Evolutionary conservation across 2,329 filamentous ascomycete genomes (phyloP).

Genomic region (Rhinocladiella mackenziei): DNA sequence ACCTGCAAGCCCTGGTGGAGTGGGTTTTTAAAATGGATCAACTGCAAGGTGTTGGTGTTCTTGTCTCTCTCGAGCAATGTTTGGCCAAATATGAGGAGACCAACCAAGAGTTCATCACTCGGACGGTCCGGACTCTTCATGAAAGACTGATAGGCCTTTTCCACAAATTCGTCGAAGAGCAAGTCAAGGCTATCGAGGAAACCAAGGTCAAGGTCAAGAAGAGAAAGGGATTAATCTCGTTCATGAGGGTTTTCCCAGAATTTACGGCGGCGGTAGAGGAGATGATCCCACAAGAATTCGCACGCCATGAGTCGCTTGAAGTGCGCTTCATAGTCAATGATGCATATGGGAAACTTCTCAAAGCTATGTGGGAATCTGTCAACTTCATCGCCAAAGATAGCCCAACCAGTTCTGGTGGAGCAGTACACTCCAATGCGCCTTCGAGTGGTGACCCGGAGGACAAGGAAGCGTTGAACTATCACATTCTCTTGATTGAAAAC

Average conservation of each 20-base stretch:
- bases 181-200: constrained; percentile 92
- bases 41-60: constrained; percentile 84
- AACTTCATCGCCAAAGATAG: constrained; percentile 83
- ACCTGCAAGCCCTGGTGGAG: constrained; percentile 74
- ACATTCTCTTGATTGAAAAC: constrained; percentile 95
- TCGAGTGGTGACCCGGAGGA: constrained; percentile 67
- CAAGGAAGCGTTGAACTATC: constrained; percentile 94
- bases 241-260: constrained; percentile 87
- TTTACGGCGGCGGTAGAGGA: constrained; percentile 81
- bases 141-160: constrained; percentile 70
- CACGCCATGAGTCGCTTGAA: constrained; percentile 58
- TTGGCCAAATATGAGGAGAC: constrained; percentile 76
- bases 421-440: constrained; percentile 20
- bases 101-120: constrained; percentile 86
- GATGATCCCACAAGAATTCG: constrained; percentile 60
- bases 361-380: constrained; percentile 94
- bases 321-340: constrained; percentile 76
- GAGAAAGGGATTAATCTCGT: constrained; percentile 91
- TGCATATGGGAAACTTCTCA: constrained; percentile 83
- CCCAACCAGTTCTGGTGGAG: constrained; percentile 49
- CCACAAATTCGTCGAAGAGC: constrained; percentile 85
- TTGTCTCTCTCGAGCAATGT: constrained; percentile 76
- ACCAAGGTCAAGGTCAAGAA: constrained; percentile 99
- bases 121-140: constrained; percentile 73
- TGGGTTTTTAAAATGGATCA: constrained; percentile 79